Conservation (phyloP, 306 rosid species). For the Medicago arabica region DNA sequence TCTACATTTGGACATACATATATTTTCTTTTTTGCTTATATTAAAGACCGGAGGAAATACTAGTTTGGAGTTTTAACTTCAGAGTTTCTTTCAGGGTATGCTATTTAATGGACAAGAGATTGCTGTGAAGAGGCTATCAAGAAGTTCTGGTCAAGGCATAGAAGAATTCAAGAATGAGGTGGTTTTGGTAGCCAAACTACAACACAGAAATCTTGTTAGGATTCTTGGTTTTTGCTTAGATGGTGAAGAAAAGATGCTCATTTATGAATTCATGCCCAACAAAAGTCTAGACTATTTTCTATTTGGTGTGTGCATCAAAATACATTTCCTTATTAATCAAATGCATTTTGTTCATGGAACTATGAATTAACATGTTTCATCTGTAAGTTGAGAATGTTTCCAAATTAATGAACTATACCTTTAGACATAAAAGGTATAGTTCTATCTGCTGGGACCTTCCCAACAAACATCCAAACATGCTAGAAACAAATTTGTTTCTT, state of each 20-base stretch:
- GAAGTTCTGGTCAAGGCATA: conserved; percentile 44
- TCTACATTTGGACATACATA: background rate
- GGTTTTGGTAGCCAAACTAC: conserved; percentile 46
- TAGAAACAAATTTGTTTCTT: background rate
- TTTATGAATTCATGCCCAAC: conserved; percentile 51
- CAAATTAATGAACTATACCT: background rate
- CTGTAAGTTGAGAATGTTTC: background rate
- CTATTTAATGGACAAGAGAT: conserved; percentile 42
- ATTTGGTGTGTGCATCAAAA: conserved; percentile 30
- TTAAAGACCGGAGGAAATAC: background rate
- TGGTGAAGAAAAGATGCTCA: conserved; percentile 50
- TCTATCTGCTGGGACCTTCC: background rate
- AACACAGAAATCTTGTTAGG: conserved; percentile 47
- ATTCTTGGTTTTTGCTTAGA: conserved; percentile 48
- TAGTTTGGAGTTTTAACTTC: background rate
- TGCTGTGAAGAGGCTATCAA: conserved; percentile 58
- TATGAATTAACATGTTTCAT: conserved; percentile 1
- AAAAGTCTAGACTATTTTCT: conserved; percentile 48
- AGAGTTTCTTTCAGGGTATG: conserved; percentile 42
- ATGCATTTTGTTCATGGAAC: background rate
- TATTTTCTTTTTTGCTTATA: background rate
- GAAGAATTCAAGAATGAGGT: conserved; percentile 52
- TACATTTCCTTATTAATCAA: background rate
- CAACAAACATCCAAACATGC: background rate
- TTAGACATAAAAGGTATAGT: background rate